Base-by-base conservation (phyloP, 768 basidiomycete genomes). In the Suillus paluster region DNA sequence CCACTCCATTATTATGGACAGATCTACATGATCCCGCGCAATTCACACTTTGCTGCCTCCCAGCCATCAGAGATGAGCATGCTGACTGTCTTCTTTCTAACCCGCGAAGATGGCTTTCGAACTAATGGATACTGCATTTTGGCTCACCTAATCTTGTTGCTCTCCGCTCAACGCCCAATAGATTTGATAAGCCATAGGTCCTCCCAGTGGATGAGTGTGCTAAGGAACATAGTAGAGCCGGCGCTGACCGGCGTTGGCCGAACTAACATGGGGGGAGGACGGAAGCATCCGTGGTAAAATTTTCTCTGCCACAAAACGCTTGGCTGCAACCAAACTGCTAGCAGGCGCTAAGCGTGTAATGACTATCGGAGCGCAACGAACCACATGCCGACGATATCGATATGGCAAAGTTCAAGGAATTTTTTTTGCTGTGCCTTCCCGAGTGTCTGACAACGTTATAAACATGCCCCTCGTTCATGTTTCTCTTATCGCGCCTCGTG, bases 181-280 rank as follows among this genome's bases (percentile, higher is more conserved):
- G 8, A 7, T 34, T 34, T 9, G 10, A 45, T 27, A 42, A 19
- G 27, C 41, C 58, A 39, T 11, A n/a, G n/a, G n/a, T n/a, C n/a
- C n/a, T 42, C 54, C 38, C 57, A 27, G 84, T 12, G 88, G 88
- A 7, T 75, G 89, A 7, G 75, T 82, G 62, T 3, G 60, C 70
- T 58, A 59, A 38, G 23, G 59, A 27, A 62, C 62, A 67, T 14
- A 46, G 50, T 30, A 41, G 25, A 46, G 70, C 68, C 2, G 64
- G 54, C 58, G 60, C 66, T n/a, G 33, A 30, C 27, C 69, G 64
- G 67, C 63, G 50, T 21, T 68, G 66, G 70, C 83, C 83, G 0
- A 74, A 84, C 3, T 85, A n/a, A n/a, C n/a, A n/a, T n/a, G n/a
- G n/a, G n/a, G n/a, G 83, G 83, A 77, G 9, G 86, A 88, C 63